These are phyloP conservation scores for Massarina eburnea DNA, from an alignment of 2,329 filamentous ascomycete species.

Conservation along the genomic window DNA sequence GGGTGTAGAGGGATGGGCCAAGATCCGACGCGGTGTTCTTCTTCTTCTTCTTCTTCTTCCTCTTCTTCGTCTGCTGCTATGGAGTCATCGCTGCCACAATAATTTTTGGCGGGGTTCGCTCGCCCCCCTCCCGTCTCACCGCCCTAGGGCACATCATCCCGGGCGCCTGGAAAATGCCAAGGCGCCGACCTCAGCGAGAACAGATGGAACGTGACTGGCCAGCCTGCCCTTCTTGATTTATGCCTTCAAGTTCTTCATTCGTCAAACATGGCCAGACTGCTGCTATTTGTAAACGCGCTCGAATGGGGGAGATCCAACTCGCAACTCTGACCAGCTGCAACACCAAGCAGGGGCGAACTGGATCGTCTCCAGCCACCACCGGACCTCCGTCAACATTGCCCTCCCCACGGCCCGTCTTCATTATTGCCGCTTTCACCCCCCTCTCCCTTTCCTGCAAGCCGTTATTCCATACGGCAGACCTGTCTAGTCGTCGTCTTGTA, in stretches of 20 bases:
- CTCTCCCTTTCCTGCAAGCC: too few species aligned
- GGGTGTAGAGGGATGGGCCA: too few species aligned
- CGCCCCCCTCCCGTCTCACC: constrained; percentile 4
- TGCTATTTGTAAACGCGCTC: background rate
- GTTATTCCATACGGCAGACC: background rate
- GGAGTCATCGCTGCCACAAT: background rate
- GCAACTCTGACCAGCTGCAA: background rate
- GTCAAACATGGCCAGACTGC: background rate
- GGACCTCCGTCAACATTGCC: background rate
- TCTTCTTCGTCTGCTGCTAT: background rate
- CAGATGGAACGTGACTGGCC: background rate
- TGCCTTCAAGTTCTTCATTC: background rate
- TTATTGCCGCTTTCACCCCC: too few species aligned
- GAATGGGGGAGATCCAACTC: background rate
- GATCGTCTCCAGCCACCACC: background rate
- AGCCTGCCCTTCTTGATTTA: background rate
- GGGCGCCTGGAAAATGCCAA: background rate
- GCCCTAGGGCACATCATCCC: background rate
- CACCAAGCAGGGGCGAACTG: constrained; percentile 3
- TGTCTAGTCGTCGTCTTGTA: background rate
- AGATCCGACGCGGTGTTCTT: too few species aligned
- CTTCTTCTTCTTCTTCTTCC: background rate
- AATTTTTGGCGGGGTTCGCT: constrained; percentile 3
- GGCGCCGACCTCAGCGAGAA: background rate
- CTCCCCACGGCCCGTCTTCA: background rate